phyloP scores from a whole-genome alignment of 2,329 filamentous ascomycete species.

The Zalaria obscura region DNA sequence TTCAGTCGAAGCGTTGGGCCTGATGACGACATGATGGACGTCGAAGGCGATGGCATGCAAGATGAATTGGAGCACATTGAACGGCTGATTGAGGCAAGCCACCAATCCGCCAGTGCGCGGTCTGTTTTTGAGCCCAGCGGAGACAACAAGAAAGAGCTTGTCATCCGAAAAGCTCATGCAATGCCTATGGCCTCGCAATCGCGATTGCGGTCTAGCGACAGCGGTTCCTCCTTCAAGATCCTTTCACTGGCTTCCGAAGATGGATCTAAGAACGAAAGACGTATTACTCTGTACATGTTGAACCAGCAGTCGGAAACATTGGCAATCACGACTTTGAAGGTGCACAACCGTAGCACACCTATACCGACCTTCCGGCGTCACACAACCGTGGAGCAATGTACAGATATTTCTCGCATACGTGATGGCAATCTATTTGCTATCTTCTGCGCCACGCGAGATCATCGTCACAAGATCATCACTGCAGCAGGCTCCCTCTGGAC shows the following conservation, averaged over 20 bases:
- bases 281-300: neutral
- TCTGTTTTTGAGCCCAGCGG: slow-evolving; percentile 13
- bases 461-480: neutral
- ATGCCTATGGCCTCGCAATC: neutral
- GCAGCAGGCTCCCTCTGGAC: slow-evolving; percentile 1
- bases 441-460: neutral
- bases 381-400: neutral
- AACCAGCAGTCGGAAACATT: neutral
- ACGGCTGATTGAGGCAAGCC: slow-evolving; percentile 5
- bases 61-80: slow-evolving; percentile 5
- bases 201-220: neutral
- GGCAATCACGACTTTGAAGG: neutral
- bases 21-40: slow-evolving; percentile 18
- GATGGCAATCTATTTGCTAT: neutral
- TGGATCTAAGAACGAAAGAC: neutral
- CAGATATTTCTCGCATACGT: neutral
- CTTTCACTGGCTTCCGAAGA: neutral
- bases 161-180: slow-evolving; percentile 17
- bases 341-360: neutral
- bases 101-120: slow-evolving; percentile 4
- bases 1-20: slow-evolving; percentile 17
- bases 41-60: slow-evolving; percentile 12
- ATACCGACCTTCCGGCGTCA: neutral
- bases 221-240: neutral
- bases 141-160: slow-evolving; percentile 18